These are phyloP conservation scores for Orbilia quercus DNA, from an alignment of 2,329 filamentous ascomycete genomes.

Conservation along the genomic window DNA sequence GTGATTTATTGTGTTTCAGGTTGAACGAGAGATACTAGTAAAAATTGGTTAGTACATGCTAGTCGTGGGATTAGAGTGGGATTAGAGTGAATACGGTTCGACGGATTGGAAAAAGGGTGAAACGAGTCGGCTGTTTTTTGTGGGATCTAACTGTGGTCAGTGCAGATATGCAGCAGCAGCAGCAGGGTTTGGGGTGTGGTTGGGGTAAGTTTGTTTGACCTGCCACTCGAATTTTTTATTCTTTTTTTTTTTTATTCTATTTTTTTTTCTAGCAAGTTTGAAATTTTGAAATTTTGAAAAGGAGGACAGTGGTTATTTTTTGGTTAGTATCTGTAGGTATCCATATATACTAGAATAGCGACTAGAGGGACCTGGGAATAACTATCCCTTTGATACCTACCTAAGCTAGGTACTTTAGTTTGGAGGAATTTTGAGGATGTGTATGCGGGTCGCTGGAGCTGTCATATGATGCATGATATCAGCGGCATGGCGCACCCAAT, in stretches of 20 bases:
- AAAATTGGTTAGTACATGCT: too few relatives aligned
- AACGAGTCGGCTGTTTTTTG: neutral
- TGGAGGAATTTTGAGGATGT: too few relatives aligned
- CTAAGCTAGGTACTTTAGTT: too few relatives aligned
- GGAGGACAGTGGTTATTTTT: neutral
- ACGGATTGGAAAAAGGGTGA: too few relatives aligned
- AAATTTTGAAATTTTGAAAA: neutral
- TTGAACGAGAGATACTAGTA: slow-evolving; percentile 11
- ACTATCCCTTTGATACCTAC: too few relatives aligned
- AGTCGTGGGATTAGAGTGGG: neutral
- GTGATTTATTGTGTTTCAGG: slow-evolving; percentile 14
- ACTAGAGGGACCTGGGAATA: slow-evolving; percentile 15
- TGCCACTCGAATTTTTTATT: slow-evolving; percentile 42
- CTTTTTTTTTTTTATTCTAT: slow-evolving; percentile 15
- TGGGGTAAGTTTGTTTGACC: slow-evolving; percentile 12
- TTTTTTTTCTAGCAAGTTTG: neutral
- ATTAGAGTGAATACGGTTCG: too few relatives aligned
- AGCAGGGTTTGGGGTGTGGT: too few relatives aligned
- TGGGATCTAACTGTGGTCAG: neutral
- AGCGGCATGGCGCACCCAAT: slow-evolving; percentile 18
- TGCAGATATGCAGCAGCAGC: too few relatives aligned
- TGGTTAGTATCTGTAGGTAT: too few relatives aligned
- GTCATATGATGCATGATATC: slow-evolving; percentile 57
- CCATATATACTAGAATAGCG: neutral
- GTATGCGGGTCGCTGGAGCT: slow-evolving; percentile 16